A percentile compares a stretch with the other conserved stretches of the same genome.
Evolutionary conservation across 2,329 filamentous ascomycete species (phyloP).

Genomic region (Madurella mycetomatis): DNA sequence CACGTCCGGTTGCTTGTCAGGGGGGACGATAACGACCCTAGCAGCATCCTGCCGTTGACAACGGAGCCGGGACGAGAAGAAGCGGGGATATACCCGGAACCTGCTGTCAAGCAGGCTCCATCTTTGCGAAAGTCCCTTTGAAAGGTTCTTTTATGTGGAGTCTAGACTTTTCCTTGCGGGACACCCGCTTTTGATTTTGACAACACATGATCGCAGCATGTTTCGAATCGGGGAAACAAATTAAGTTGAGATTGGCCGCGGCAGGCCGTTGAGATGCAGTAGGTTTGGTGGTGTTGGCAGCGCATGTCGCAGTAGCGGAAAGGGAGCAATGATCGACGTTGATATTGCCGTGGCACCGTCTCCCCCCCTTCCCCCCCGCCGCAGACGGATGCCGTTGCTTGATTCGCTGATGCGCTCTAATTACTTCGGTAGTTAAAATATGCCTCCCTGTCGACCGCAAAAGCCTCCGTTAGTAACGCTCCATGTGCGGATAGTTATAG

Average conservation of each 20-base stretch:
- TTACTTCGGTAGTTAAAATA: background rate
- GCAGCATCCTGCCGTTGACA: too few species aligned
- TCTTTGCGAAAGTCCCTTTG: too few species aligned
- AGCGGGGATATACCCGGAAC: too few species aligned
- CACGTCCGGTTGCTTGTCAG: too few species aligned
- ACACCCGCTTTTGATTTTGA: background rate
- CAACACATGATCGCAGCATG: conserved; percentile 7
- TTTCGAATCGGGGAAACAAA: conserved; percentile 11
- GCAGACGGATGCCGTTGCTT: background rate
- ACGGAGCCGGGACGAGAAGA: too few species aligned
- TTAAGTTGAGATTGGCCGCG: conserved; percentile 15
- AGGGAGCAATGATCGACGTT: conserved; percentile 3
- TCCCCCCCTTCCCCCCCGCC: too few species aligned
- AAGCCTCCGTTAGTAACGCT: background rate
- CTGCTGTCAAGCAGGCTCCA: too few species aligned
- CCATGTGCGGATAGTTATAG: background rate
- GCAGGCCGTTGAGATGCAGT: background rate
- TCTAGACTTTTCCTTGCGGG: too few species aligned
- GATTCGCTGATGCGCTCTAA: background rate
- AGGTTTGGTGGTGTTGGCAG: background rate
- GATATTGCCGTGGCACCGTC: conserved; percentile 5
- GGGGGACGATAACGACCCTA: too few species aligned
- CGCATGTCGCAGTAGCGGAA: background rate
- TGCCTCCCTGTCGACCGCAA: background rate
- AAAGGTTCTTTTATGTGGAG: too few species aligned